Conservation (phyloP, 1,284 basidiomycete species). For the Exobasidium rhododendri region DNA sequence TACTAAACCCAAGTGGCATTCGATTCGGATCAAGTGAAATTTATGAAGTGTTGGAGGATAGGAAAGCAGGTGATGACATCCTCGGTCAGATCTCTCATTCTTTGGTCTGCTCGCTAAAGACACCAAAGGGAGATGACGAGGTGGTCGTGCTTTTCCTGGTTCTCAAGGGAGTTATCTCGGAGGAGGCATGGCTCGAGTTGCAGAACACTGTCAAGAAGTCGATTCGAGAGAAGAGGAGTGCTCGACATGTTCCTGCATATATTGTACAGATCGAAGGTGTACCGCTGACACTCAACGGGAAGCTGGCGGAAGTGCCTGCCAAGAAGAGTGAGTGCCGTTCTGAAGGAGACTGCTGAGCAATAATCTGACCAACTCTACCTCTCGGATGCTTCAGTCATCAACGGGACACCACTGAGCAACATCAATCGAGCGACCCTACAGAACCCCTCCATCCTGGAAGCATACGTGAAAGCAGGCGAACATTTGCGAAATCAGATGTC, state of each 20-base stretch:
- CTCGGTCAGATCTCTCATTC: slow-evolving; percentile 63
- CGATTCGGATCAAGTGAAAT: slow-evolving; percentile 81
- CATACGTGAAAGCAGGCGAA: slow-evolving; percentile 65
- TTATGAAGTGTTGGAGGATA: slow-evolving; percentile 68
- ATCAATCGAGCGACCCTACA: slow-evolving; percentile 74
- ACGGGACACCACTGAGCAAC: slow-evolving; percentile 68
- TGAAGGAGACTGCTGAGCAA: too few species aligned
- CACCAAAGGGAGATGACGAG: slow-evolving; percentile 70
- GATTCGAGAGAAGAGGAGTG: slow-evolving; percentile 66
- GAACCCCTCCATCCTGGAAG: slow-evolving; percentile 70
- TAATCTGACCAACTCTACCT: too few species aligned
- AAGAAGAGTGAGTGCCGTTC: slow-evolving; percentile 63
- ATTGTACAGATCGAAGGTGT: slow-evolving; percentile 70
- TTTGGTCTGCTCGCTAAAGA: slow-evolving; percentile 72
- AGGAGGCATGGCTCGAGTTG: slow-evolving; percentile 56
- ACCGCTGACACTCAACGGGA: slow-evolving; percentile 78
- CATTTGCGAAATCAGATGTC: slow-evolving; percentile 45
- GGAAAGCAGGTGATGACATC: slow-evolving; percentile 9
- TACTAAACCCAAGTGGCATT: slow-evolving; percentile 70
- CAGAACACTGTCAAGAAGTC: slow-evolving; percentile 65
- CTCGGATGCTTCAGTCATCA: slow-evolving; percentile 75
- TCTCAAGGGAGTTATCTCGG: slow-evolving; percentile 55
- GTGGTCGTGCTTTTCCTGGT: slow-evolving; percentile 79
- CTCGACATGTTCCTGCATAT: slow-evolving; percentile 57
- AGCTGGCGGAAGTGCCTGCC: slow-evolving; percentile 76